phyloP scores from a whole-genome alignment of 2,329 filamentous ascomycete species.

The Plectosphaerella sp. region DNA sequence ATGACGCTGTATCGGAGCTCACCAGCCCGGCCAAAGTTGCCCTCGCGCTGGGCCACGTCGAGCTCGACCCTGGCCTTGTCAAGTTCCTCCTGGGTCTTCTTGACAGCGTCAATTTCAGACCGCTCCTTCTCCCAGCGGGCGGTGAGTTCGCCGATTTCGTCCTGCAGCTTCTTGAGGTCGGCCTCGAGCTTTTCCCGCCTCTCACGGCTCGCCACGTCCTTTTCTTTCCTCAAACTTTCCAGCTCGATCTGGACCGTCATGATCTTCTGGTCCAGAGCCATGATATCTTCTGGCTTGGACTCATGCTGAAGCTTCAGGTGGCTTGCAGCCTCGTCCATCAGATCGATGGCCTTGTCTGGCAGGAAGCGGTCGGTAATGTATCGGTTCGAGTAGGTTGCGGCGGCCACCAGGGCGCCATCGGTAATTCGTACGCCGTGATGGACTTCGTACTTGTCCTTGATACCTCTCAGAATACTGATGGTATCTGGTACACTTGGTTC shows the following conservation, averaged over 20 bases:
- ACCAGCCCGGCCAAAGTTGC: slow-evolving; percentile 85
- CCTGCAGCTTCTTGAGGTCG: slow-evolving; percentile 70
- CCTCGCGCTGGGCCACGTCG: slow-evolving; percentile 80
- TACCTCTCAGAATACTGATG: slow-evolving; percentile 89
- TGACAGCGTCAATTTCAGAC: slow-evolving; percentile 79
- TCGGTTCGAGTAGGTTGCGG: slow-evolving; percentile 86
- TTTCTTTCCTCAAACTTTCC: slow-evolving; percentile 91
- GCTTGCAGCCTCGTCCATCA: slow-evolving; percentile 93
- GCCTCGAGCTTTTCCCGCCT: slow-evolving; percentile 80
- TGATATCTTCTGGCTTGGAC: slow-evolving; percentile 92
- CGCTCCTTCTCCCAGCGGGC: slow-evolving; percentile 89
- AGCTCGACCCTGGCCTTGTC: slow-evolving; percentile 82
- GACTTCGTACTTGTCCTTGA: slow-evolving; percentile 96
- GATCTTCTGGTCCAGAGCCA: slow-evolving; percentile 86
- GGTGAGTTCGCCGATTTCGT: slow-evolving; percentile 69
- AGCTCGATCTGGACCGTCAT: slow-evolving; percentile 98
- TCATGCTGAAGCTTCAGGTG: slow-evolving; percentile 90
- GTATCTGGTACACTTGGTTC: slow-evolving; percentile 90
- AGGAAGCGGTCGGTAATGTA: slow-evolving; percentile 96
- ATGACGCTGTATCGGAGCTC: slow-evolving; percentile 88
- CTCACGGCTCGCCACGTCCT: slow-evolving; percentile 82
- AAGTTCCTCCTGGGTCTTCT: slow-evolving; percentile 81
- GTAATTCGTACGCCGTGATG: slow-evolving; percentile 96
- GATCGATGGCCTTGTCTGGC: slow-evolving; percentile 93
- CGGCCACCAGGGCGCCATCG: slow-evolving; percentile 85